Evolutionary conservation across 306 rosid genomes (phyloP).

Genomic region (Pyrus betulifolia): DNA sequence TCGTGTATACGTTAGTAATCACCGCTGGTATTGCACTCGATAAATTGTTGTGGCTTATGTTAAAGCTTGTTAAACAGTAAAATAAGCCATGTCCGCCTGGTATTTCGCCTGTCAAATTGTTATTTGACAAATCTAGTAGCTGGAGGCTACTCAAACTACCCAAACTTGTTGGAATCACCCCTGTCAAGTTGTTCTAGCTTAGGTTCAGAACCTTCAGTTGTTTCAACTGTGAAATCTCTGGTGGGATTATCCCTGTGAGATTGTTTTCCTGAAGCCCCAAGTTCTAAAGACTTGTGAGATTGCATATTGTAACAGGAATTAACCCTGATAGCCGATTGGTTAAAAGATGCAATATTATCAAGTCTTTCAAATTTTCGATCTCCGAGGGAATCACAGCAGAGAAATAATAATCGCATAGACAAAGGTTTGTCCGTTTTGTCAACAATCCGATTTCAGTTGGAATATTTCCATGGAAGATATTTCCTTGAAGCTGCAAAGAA

Average conservation of each 20-base stretch:
- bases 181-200: constrained; percentile 32
- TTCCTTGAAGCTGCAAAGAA: constrained; percentile 47
- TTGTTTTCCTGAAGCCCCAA: constrained; percentile 35
- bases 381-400: neutral
- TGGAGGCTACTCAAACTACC: too few species aligned
- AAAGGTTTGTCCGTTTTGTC: neutral
- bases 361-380: constrained; percentile 2
- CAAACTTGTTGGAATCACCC: too few species aligned
- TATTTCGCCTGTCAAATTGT: constrained; percentile 4
- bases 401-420: neutral
- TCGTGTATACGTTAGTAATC: constrained; percentile 38
- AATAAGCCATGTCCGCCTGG: too few species aligned
- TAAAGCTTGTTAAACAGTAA: too few species aligned
- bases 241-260: constrained; percentile 36
- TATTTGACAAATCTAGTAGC: too few species aligned
- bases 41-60: too few species aligned
- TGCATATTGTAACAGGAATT: constrained; percentile 17
- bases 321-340: constrained; percentile 6
- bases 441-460: constrained; percentile 9
- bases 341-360: neutral
- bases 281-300: constrained; percentile 19
- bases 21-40: constrained; percentile 21
- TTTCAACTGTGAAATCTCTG: constrained; percentile 28
- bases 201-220: constrained; percentile 13
- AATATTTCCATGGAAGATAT: constrained; percentile 28